These are phyloP conservation scores for Sarocladiaceae sp. DNA, from an alignment of 2,329 filamentous ascomycete species.

Conservation along the genomic window DNA sequence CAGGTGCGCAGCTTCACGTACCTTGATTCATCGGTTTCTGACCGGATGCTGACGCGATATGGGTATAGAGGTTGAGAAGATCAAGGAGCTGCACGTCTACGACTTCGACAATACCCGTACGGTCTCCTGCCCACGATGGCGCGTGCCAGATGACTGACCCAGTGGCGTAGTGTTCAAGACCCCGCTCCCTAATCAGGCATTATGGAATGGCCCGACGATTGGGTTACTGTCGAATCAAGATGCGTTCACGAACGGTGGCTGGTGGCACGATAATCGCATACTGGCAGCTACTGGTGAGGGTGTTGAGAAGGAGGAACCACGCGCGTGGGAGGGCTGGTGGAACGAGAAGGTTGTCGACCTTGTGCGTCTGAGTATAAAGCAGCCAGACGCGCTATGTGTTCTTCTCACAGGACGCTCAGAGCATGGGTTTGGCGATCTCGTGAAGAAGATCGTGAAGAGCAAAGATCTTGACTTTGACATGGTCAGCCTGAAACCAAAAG, in stretches of 20 bases:
- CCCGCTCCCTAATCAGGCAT: constrained; percentile 79
- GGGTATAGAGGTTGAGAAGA: constrained; percentile 53
- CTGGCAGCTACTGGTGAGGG: constrained; percentile 84
- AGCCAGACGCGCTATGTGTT: constrained; percentile 80
- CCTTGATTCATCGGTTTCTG: not conserved
- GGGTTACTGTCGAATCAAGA: constrained; percentile 73
- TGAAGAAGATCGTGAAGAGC: constrained; percentile 75
- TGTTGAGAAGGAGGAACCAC: constrained; percentile 72
- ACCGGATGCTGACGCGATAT: not conserved
- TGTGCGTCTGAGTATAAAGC: constrained; percentile 73
- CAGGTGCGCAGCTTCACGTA: constrained; percentile 41
- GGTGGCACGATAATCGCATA: constrained; percentile 94
- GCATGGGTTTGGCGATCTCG: constrained; percentile 67
- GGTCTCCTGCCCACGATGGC: no score
- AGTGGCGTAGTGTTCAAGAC: constrained; percentile 72
- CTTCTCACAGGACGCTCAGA: constrained; percentile 85
- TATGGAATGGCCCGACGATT: constrained; percentile 80
- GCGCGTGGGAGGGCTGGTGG: constrained; percentile 93
- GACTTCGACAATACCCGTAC: constrained; percentile 95
- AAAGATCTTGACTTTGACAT: constrained; percentile 85
- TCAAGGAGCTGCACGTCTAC: constrained; percentile 85
- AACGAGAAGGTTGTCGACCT: constrained; percentile 85
- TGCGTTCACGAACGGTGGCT: constrained; percentile 77
- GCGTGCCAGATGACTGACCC: not conserved
- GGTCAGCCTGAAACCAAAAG: constrained; percentile 79